These are phyloP conservation scores for Bromus sterilis DNA, from an alignment of 176 grass and related monocot species.

Conservation along the genomic window DNA sequence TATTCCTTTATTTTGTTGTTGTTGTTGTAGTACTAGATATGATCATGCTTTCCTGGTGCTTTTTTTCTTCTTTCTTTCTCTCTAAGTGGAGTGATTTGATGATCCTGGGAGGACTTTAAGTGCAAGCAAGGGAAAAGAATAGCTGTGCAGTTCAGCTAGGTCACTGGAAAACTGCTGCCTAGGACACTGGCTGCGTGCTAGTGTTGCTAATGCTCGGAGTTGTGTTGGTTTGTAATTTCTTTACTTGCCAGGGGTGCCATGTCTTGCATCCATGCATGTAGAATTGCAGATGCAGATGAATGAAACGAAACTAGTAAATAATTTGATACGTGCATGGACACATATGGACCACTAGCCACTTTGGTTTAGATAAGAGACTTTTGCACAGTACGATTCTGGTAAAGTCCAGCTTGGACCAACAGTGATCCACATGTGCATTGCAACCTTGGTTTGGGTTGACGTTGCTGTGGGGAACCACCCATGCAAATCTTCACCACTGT, in stretches of 20 bases:
- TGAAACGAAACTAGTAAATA: too few species aligned
- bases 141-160: conserved; percentile 8
- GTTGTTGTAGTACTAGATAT: conserved; percentile 12
- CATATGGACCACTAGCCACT: conserved; percentile 13
- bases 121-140: conserved; percentile 31
- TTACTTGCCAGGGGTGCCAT: conserved; percentile 5
- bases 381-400: background rate
- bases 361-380: background rate
- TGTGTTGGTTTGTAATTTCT: background rate
- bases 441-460: conserved; percentile 17
- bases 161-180: conserved; percentile 18
- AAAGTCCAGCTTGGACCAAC: conserved; percentile 29
- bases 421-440: conserved; percentile 35
- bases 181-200: conserved; percentile 13
- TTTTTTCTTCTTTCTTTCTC: background rate
- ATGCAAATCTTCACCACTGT: conserved; percentile 15
- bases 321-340: conserved; percentile 6
- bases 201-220: background rate
- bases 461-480: conserved; percentile 7
- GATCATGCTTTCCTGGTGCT: conserved; percentile 5
- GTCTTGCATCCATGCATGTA: background rate
- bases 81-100: background rate
- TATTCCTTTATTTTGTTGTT: background rate
- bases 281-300: background rate
- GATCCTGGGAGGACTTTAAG: conserved; percentile 26